phyloP scores from a whole-genome alignment of 2,329 filamentous ascomycete genomes.

The Sporothrix brunneoviolacea region DNA sequence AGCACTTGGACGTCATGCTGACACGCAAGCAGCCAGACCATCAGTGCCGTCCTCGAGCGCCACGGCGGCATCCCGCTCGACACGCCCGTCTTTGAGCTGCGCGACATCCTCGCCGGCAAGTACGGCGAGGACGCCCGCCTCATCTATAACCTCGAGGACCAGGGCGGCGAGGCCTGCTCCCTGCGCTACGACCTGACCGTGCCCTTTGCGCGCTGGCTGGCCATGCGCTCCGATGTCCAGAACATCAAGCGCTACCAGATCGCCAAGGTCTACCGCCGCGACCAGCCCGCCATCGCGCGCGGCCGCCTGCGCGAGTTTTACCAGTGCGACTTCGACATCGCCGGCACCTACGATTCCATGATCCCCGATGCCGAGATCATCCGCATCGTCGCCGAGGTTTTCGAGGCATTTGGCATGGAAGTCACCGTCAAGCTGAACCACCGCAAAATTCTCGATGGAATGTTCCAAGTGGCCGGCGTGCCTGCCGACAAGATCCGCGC shows the following conservation, averaged over 20 bases:
- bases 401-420: constrained; percentile 61
- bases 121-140: constrained; percentile 65
- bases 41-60: constrained; percentile 33
- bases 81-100: constrained; percentile 69
- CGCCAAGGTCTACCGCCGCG: constrained; percentile 69
- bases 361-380: constrained; percentile 87
- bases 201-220: constrained; percentile 77
- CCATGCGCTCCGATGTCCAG: constrained; percentile 82
- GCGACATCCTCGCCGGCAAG: constrained; percentile 53
- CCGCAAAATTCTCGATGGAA: constrained; percentile 85
- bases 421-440: constrained; percentile 94
- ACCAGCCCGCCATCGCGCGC: constrained; percentile 64
- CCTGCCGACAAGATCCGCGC: constrained; percentile 78
- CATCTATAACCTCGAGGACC: constrained; percentile 70
- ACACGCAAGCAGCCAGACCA: no score
- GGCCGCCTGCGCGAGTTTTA: constrained; percentile 95
- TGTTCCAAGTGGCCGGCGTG: constrained; percentile 88
- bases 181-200: constrained; percentile 65
- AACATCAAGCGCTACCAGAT: constrained; percentile 93
- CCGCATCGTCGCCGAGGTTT: constrained; percentile 77
- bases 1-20: no score
- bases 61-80: constrained; percentile 66
- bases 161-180: constrained; percentile 75
- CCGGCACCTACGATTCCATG: constrained; percentile 82
- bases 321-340: constrained; percentile 96